These are phyloP conservation scores for Hebeloma cylindrosporum DNA, from an alignment of 768 basidiomycete species.

Conservation along the genomic window DNA sequence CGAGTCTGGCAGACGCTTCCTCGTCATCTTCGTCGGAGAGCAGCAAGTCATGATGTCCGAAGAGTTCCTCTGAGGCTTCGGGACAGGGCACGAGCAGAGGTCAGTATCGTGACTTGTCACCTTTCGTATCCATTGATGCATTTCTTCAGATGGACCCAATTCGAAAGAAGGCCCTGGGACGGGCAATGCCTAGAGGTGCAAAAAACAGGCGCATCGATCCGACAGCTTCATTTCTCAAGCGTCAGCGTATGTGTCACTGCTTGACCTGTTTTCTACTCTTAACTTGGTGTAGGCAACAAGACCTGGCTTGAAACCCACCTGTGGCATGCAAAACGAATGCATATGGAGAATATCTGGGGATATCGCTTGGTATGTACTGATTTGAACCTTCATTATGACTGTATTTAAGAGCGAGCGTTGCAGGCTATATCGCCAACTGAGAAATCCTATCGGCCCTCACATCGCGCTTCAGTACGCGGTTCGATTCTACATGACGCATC, in stretches of 20 bases:
- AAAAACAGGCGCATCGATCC: slow-evolving; percentile 56
- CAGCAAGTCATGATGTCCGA: slow-evolving; percentile 92
- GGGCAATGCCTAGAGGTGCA: slow-evolving; percentile 61
- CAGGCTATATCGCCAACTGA: slow-evolving; percentile 87
- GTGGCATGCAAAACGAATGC: slow-evolving; percentile 97
- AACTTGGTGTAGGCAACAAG: slow-evolving; percentile 62
- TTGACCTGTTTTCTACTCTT: not conserved
- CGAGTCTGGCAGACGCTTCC: slow-evolving; percentile 93
- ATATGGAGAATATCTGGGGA: slow-evolving; percentile 92
- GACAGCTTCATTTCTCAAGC: slow-evolving; percentile 60
- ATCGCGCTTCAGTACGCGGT: slow-evolving; percentile 83
- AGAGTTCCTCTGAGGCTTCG: slow-evolving; percentile 85
- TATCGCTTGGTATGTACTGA: slow-evolving; percentile 66
- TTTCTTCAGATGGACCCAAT: slow-evolving; percentile 47
- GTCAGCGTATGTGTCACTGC: slow-evolving; percentile 61
- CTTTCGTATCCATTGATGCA: not conserved
- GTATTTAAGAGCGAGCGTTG: not conserved
- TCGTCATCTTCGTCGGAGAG: slow-evolving; percentile 85
- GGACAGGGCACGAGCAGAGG: slow-evolving; percentile 81
- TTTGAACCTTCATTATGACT: not conserved
- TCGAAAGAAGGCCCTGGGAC: slow-evolving; percentile 37
- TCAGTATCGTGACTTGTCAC: slow-evolving; percentile 29
- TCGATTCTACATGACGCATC: slow-evolving; percentile 90
- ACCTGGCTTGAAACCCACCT: slow-evolving; percentile 95
- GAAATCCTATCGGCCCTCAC: slow-evolving; percentile 88